phyloP scores from a whole-genome alignment of 495 filamentous ascomycete species.

The Annulohypoxylon stygium region DNA sequence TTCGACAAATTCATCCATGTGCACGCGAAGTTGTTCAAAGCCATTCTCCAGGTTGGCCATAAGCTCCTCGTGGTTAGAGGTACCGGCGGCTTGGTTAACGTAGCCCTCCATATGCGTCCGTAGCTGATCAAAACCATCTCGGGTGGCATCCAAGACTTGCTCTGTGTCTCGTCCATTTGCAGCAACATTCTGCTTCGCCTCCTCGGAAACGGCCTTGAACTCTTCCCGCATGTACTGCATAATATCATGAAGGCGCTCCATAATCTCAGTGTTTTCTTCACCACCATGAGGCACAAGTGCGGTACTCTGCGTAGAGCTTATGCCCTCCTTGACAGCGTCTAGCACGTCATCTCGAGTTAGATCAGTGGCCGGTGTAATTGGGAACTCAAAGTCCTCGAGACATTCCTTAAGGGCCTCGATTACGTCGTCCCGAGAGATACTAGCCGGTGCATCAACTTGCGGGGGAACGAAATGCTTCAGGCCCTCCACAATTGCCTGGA shows the following conservation, averaged over 20 bases:
- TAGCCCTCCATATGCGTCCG: constrained; percentile 81
- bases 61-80: constrained; percentile 78
- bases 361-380: constrained; percentile 62
- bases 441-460: constrained; percentile 72
- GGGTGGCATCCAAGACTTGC: constrained; percentile 85
- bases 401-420: constrained; percentile 81
- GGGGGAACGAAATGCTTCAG: constrained; percentile 82
- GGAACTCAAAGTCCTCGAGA: constrained; percentile 79
- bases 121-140: constrained; percentile 84
- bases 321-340: constrained; percentile 66
- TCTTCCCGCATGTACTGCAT: constrained; percentile 77
- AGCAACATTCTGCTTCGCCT: constrained; percentile 79
- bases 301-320: constrained; percentile 54
- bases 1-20: constrained; percentile 83
- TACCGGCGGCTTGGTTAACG: constrained; percentile 38
- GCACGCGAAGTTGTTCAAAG: constrained; percentile 77
- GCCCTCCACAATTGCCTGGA: constrained; percentile 83
- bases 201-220: constrained; percentile 69
- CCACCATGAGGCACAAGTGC: constrained; percentile 52
- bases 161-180: constrained; percentile 82
- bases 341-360: constrained; percentile 67
- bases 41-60: constrained; percentile 85
- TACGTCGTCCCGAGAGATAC: constrained; percentile 82
- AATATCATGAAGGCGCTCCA: constrained; percentile 80
- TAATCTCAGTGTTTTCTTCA: constrained; percentile 69